phyloP scores from a whole-genome alignment of 2,329 filamentous ascomycete species.

The Paraphaeosphaeria sporulosa region DNA sequence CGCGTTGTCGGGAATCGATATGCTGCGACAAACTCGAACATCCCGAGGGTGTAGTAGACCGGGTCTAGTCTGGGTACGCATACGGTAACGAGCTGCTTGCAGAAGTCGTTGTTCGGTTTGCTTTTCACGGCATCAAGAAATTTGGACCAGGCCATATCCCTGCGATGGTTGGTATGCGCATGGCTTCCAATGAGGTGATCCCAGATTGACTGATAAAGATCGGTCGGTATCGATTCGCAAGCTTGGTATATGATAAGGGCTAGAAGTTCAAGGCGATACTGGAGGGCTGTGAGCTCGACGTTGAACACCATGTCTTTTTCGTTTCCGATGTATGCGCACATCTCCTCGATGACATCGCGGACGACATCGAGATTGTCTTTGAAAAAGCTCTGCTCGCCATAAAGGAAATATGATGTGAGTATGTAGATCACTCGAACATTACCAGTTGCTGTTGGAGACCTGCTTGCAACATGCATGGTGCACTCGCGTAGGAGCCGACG shows the following conservation, averaged over 20 bases:
- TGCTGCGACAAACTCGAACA: constrained; percentile 69
- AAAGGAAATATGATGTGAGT: constrained; percentile 21
- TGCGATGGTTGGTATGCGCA: constrained; percentile 66
- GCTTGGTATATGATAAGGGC: constrained; percentile 66
- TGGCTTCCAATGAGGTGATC: constrained; percentile 72
- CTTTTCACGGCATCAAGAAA: constrained; percentile 33
- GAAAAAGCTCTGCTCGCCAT: constrained; percentile 33
- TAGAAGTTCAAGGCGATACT: constrained; percentile 62
- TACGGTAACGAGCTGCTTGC: constrained; percentile 47
- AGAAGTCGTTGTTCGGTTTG: constrained; percentile 38
- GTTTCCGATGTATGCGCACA: constrained; percentile 43
- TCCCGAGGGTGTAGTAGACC: constrained; percentile 65
- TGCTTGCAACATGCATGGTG: constrained; percentile 70
- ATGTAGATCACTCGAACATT: constrained; percentile 70
- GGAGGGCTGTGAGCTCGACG: constrained; percentile 32
- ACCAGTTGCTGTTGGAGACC: constrained; percentile 71
- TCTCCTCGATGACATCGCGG: constrained; percentile 48
- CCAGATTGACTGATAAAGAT: constrained; percentile 74
- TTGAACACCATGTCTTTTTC: constrained; percentile 26
- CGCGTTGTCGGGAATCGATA: constrained; percentile 35
- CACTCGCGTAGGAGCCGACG: constrained; percentile 71
- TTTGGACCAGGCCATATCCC: constrained; percentile 70
- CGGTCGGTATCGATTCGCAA: constrained; percentile 67
- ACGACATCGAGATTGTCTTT: constrained; percentile 33
- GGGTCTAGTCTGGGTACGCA: constrained; percentile 67